These are phyloP conservation scores for Lignosus rhinocerotis DNA, from an alignment of 1,284 basidiomycete species.

Conservation along the genomic window DNA sequence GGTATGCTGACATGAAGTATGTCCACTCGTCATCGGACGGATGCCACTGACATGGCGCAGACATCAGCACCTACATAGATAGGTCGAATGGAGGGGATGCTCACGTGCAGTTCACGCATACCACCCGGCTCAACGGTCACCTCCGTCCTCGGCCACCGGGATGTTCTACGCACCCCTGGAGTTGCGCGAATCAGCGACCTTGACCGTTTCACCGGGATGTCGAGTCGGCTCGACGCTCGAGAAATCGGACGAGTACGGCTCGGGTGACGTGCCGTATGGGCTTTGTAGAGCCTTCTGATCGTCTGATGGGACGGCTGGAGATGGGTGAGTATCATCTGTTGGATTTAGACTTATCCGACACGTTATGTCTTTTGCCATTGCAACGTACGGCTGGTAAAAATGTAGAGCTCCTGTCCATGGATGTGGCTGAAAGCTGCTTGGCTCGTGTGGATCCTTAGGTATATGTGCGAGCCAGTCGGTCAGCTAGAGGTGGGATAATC, in stretches of 20 bases:
- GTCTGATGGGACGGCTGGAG: slow-evolving; percentile 20
- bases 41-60: slow-evolving; percentile 58
- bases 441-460: slow-evolving; percentile 41
- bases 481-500: slow-evolving; percentile 17
- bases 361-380: too few relatives aligned
- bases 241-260: slow-evolving; percentile 53
- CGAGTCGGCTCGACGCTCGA: slow-evolving; percentile 45
- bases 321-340: neutral
- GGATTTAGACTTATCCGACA: too few relatives aligned
- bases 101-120: slow-evolving; percentile 42
- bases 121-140: slow-evolving; percentile 67
- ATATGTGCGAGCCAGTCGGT: slow-evolving; percentile 43
- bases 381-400: slow-evolving; percentile 35
- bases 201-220: slow-evolving; percentile 54
- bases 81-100: neutral
- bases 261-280: slow-evolving; percentile 44
- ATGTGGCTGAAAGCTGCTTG: slow-evolving; percentile 37
- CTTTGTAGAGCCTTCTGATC: slow-evolving; percentile 19
- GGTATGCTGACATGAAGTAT: slow-evolving; percentile 29
- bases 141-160: slow-evolving; percentile 55
- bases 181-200: slow-evolving; percentile 57
- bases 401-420: slow-evolving; percentile 38
- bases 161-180: slow-evolving; percentile 60
- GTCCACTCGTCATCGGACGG: slow-evolving; percentile 72
- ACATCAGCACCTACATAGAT: neutral